Evolutionary conservation across 768 basidiomycete genomes (phyloP).

Genomic region (Holtermanniella nyarrowii): DNA sequence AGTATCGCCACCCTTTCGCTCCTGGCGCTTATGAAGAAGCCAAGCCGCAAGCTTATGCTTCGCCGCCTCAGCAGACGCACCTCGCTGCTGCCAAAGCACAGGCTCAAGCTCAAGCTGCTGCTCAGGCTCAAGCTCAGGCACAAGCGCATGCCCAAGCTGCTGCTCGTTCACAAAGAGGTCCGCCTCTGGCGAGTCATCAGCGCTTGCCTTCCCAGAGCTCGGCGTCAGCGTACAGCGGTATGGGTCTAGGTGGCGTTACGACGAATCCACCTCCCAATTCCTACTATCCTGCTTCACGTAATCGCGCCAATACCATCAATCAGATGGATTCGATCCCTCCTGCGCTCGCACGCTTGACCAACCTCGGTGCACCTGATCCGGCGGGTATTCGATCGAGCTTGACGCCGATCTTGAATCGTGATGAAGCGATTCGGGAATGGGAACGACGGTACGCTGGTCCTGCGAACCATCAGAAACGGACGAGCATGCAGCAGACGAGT

Average conservation of each 20-base stretch:
- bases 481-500: conserved; percentile 50
- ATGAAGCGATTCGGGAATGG: conserved; percentile 94
- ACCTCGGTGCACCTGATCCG: conserved; percentile 58
- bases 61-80: conserved; percentile 6
- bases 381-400: conserved; percentile 47
- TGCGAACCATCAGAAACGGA: conserved; percentile 45
- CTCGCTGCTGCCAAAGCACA: conserved; percentile 11
- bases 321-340: conserved; percentile 88
- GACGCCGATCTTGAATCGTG: conserved; percentile 87
- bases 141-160: conserved; percentile 20
- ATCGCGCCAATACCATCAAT: conserved; percentile 84
- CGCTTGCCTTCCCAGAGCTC: conserved; percentile 28
- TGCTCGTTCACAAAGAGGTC: conserved; percentile 16
- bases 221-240: conserved; percentile 13
- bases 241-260: conserved; percentile 13
- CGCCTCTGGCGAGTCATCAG: conserved; percentile 18
- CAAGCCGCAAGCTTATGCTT: not conserved
- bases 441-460: conserved; percentile 68
- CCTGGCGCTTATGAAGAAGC: conserved; percentile 44
- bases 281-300: conserved; percentile 51
- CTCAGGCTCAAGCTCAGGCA: no score
- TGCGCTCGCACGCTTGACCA: conserved; percentile 76
- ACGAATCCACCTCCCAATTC: conserved; percentile 56
- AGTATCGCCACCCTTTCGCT: conserved; percentile 65
- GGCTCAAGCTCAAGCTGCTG: conserved; percentile 16